phyloP scores from a whole-genome alignment of 495 filamentous ascomycete genomes.

The Trichoderma asperelloides region DNA sequence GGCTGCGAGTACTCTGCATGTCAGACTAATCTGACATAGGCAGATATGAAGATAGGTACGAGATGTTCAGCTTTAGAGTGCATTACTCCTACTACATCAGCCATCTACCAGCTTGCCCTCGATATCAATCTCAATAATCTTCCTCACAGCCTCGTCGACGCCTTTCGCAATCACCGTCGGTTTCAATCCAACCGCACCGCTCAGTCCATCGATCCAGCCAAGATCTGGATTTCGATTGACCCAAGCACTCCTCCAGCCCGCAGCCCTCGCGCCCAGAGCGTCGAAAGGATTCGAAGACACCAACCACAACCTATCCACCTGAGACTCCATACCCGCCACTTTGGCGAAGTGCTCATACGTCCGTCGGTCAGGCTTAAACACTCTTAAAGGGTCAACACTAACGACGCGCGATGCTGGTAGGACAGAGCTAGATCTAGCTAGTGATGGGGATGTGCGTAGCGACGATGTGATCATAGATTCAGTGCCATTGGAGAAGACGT shows the following conservation, averaged over 20 bases:
- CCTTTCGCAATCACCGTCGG: conserved; percentile 39
- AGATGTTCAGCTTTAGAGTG: neutral
- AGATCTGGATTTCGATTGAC: conserved; percentile 47
- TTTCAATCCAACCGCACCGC: conserved; percentile 28
- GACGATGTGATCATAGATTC: conserved; percentile 54
- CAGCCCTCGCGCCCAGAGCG: conserved; percentile 46
- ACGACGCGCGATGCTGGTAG: conserved; percentile 45
- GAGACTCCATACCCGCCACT: conserved; percentile 36
- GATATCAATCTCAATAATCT: conserved; percentile 21
- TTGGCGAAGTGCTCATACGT: conserved; percentile 52
- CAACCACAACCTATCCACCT: conserved; percentile 51
- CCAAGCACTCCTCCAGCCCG: conserved; percentile 58
- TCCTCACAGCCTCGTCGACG: conserved; percentile 40
- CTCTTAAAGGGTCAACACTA: conserved; percentile 49
- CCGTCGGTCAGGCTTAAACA: conserved; percentile 62
- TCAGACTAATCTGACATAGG: too few relatives aligned
- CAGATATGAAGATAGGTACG: neutral
- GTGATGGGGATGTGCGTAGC: conserved; percentile 28
- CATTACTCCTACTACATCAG: neutral
- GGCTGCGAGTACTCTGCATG: too few relatives aligned
- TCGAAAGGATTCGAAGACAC: conserved; percentile 78
- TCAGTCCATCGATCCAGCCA: conserved; percentile 45
- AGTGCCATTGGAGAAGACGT: conserved; percentile 72
- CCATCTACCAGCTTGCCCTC: neutral
- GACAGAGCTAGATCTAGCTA: conserved; percentile 21